Conservation (phyloP, 495 filamentous ascomycete genomes). For the Hypoxylon subgilvum region DNA sequence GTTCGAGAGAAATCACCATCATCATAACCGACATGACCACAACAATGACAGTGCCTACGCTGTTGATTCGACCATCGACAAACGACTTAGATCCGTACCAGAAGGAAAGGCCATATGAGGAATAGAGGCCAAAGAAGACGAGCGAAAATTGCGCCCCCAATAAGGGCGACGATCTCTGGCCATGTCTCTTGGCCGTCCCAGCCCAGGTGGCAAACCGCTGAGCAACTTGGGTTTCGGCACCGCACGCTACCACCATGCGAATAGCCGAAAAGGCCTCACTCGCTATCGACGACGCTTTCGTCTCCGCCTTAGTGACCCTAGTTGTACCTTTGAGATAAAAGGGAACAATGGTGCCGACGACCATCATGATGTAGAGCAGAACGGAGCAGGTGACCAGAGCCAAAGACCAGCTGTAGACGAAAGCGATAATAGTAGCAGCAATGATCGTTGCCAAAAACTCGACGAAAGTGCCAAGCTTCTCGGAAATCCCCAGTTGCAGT, state of each 20-base stretch:
- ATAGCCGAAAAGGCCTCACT: constrained; percentile 63
- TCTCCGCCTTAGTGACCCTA: constrained; percentile 47
- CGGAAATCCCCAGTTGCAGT: constrained; percentile 65
- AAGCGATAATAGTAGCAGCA: constrained; percentile 57
- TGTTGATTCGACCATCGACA: constrained; percentile 47
- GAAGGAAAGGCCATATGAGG: constrained; percentile 55
- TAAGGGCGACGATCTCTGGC: constrained; percentile 55
- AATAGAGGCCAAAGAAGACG: constrained; percentile 52
- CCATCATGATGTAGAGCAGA: constrained; percentile 61
- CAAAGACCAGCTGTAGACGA: constrained; percentile 62
- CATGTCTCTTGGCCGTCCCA: constrained; percentile 60
- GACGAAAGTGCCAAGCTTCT: constrained; percentile 55
- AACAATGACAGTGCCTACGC: constrained; percentile 56
- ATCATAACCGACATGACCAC: constrained; percentile 64
- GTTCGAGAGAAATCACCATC: constrained; percentile 53
- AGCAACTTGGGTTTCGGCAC: constrained; percentile 61
- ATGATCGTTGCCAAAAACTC: constrained; percentile 52
- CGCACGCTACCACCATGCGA: constrained; percentile 68
- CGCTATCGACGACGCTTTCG: constrained; percentile 63
- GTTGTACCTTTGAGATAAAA: constrained; percentile 63
- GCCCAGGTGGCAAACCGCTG: constrained; percentile 62
- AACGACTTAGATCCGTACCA: constrained; percentile 59
- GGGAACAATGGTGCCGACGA: constrained; percentile 61
- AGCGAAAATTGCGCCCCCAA: constrained; percentile 45
- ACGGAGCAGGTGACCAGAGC: constrained; percentile 63